These are phyloP conservation scores for Sabuloglossum arenarium DNA, from an alignment of 495 filamentous ascomycete species.

Conservation along the genomic window DNA sequence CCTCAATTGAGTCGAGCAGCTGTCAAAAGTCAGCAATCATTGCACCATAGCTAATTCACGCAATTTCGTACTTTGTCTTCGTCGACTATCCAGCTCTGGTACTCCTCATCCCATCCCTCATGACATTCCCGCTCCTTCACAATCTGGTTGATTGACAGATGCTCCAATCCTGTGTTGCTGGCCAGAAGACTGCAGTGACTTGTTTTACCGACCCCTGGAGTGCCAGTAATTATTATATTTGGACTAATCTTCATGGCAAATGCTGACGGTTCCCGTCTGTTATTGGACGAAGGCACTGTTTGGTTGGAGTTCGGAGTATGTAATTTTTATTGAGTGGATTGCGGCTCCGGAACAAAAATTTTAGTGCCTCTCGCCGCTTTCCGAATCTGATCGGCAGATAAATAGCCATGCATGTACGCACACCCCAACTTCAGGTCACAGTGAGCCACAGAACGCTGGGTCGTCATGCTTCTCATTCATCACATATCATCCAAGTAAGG, in stretches of 20 bases:
- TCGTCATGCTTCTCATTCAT: not conserved
- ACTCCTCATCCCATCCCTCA: constrained; percentile 67
- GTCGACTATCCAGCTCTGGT: constrained; percentile 80
- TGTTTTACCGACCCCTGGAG: constrained; percentile 88
- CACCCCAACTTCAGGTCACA: not conserved
- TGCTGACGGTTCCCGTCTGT: too few species aligned
- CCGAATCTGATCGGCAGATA: not conserved
- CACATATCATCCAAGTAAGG: not conserved
- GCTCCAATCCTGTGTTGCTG: constrained; percentile 45
- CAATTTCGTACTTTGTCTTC: constrained; percentile 78
- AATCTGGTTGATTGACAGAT: constrained; percentile 74
- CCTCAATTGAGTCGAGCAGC: constrained; percentile 78
- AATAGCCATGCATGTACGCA: not conserved
- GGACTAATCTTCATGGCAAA: constrained; percentile 31
- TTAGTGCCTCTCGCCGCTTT: not conserved
- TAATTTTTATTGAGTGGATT: too few species aligned
- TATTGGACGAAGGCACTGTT: too few species aligned
- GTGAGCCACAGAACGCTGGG: not conserved
- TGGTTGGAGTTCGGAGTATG: too few species aligned
- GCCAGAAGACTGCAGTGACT: constrained; percentile 67
- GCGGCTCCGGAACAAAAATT: not conserved
- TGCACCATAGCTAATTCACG: not conserved
- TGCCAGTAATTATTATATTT: constrained; percentile 90
- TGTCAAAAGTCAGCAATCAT: constrained; percentile 13
- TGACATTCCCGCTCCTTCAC: constrained; percentile 70